Conservation (phyloP, 2,329 filamentous ascomycete species). For the Trichoderma sp. region DNA sequence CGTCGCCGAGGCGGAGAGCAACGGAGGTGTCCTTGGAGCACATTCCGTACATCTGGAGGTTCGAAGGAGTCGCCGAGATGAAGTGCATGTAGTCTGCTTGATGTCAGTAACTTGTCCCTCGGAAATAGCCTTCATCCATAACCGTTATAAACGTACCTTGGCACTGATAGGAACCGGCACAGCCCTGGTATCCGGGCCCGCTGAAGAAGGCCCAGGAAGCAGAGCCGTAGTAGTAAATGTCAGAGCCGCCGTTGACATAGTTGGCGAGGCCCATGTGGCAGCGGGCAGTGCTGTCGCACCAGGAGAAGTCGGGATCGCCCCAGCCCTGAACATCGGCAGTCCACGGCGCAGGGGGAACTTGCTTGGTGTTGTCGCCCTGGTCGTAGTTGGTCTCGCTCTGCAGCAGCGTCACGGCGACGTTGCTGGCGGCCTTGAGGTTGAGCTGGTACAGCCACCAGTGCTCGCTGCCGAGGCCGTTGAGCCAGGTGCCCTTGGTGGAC, state of each 20-base stretch:
- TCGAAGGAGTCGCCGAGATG: constrained; percentile 41
- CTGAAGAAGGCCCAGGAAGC: constrained; percentile 49
- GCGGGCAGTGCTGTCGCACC: constrained; percentile 39
- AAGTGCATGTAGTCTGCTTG: constrained; percentile 40
- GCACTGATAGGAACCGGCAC: constrained; percentile 37
- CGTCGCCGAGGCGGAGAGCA: constrained; percentile 41
- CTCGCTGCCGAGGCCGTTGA: constrained; percentile 51
- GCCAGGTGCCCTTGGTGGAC: constrained; percentile 53
- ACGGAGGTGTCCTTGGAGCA: constrained; percentile 44
- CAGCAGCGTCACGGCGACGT: constrained; percentile 53
- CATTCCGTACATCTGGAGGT: constrained; percentile 45
- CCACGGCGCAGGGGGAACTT: constrained; percentile 44
- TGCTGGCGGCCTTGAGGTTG: constrained; percentile 51
- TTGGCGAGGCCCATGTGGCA: constrained; percentile 48
- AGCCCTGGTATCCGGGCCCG: constrained; percentile 42
- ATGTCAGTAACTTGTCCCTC: not conserved
- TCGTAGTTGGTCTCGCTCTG: constrained; percentile 56
- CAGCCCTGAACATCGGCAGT: constrained; percentile 38
- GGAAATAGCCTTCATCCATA: not conserved
- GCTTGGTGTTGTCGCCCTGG: constrained; percentile 39
- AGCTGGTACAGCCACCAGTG: constrained; percentile 62
- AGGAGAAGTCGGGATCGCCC: constrained; percentile 48
- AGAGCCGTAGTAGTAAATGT: constrained; percentile 46
- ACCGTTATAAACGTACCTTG: constrained; percentile 35
- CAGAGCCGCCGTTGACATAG: constrained; percentile 44